Evolutionary conservation across 2,329 filamentous ascomycete species (phyloP).

Genomic region (Akanthomyces dipterigenus): DNA sequence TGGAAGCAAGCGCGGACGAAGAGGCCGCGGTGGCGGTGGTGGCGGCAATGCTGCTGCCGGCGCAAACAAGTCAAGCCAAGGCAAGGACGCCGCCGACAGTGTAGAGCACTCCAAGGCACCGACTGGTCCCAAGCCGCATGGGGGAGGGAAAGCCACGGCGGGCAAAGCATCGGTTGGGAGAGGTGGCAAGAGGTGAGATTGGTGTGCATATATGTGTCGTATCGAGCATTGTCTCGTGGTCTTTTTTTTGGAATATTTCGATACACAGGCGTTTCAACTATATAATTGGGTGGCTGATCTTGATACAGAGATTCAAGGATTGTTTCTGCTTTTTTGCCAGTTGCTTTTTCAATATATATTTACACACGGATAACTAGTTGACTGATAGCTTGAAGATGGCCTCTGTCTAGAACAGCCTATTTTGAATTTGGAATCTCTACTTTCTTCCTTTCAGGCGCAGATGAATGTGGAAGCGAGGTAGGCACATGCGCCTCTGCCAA

Average conservation of each 20-base stretch:
- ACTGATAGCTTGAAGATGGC: neutral
- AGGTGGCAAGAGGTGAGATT: neutral
- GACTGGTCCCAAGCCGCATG: neutral
- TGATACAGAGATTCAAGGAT: slow-evolving; percentile 1
- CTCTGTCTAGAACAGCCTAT: neutral
- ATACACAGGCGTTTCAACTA: neutral
- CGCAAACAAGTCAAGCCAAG: neutral
- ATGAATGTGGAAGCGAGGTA: neutral
- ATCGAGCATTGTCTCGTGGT: neutral
- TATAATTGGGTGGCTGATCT: neutral
- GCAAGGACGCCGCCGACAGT: slow-evolving; percentile 1
- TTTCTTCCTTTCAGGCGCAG: too few species aligned
- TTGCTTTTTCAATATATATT: neutral
- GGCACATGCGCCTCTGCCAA: neutral
- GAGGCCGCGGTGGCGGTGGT: slow-evolving; percentile 18
- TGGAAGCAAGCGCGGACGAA: slow-evolving; percentile 23
- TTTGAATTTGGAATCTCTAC: neutral
- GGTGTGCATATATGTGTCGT: neutral
- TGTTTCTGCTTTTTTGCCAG: neutral
- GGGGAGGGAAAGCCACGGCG: neutral
- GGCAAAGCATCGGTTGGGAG: neutral
- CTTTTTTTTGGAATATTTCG: neutral
- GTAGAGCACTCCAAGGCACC: neutral
- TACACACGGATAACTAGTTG: neutral
- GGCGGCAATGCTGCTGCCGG: neutral